Evolutionary conservation across 1,139 yeast genomes (phyloP).

Genomic region (Taiozyma sp.): DNA sequence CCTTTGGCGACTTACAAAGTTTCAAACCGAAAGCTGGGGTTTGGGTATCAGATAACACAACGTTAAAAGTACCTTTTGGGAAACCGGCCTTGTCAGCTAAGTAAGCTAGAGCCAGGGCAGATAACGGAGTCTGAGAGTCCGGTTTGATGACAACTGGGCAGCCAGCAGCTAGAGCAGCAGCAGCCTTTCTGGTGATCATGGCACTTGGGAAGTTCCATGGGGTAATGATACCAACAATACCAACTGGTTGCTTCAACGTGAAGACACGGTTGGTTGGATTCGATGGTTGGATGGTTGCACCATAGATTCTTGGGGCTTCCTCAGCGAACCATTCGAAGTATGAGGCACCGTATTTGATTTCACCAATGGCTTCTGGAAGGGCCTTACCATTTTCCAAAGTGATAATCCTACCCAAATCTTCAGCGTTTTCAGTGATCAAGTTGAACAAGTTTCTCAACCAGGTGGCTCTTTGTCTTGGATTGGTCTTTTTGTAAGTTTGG

Average conservation of each 20-base stretch:
- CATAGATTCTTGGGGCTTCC: conserved; percentile 76
- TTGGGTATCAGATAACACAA: conserved; percentile 53
- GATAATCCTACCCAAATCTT: conserved; percentile 69
- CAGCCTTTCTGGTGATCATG: conserved; percentile 89
- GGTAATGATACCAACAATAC: conserved; percentile 86
- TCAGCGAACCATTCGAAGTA: conserved; percentile 87
- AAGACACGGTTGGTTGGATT: conserved; percentile 53
- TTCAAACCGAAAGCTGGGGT: conserved; percentile 59
- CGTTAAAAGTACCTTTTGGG: conserved; percentile 80
- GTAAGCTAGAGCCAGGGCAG: conserved; percentile 77
- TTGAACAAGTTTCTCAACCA: conserved; percentile 61
- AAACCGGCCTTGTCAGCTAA: conserved; percentile 77
- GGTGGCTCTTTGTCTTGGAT: conserved; percentile 62
- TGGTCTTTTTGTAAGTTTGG: conserved; percentile 48
- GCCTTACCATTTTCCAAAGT: conserved; percentile 88
- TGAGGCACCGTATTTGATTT: conserved; percentile 70
- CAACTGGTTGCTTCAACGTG: conserved; percentile 75
- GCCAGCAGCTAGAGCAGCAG: conserved; percentile 92
- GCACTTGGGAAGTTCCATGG: conserved; percentile 98
- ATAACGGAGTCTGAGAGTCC: conserved; percentile 82
- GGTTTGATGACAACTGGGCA: conserved; percentile 90
- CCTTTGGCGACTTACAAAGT: conserved; percentile 61
- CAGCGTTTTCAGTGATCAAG: conserved; percentile 59
- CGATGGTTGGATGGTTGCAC: conserved; percentile 66
- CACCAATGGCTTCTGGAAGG: conserved; percentile 70